Evolutionary conservation across 2,329 filamentous ascomycete genomes (phyloP).

Genomic region (Phialophora expanda): DNA sequence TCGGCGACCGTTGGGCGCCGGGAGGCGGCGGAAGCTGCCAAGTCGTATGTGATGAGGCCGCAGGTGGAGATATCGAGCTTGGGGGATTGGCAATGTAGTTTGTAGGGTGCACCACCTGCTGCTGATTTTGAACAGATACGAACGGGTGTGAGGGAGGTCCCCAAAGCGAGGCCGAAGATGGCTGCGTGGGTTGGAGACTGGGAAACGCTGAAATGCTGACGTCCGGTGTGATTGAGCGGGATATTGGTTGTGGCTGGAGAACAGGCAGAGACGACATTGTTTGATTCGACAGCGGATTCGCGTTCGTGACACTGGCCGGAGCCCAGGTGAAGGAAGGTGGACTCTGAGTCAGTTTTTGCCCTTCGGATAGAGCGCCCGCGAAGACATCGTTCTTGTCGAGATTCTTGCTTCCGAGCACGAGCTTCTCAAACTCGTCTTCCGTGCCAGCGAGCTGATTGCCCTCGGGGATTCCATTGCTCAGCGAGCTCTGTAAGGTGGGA

Average conservation of each 20-base stretch:
- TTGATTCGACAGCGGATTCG: constrained; percentile 36
- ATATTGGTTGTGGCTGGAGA: constrained; percentile 39
- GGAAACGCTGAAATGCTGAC: constrained; percentile 55
- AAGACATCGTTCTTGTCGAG: constrained; percentile 45
- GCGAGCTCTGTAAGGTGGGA: constrained; percentile 40
- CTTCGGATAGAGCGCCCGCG: constrained; percentile 42
- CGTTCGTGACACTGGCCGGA: constrained; percentile 39
- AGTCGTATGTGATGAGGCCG: constrained; percentile 22
- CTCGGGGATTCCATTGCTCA: constrained; percentile 38
- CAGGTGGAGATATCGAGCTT: constrained; percentile 26
- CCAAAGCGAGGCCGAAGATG: constrained; percentile 44
- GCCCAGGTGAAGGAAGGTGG: constrained; percentile 54
- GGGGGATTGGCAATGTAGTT: constrained; percentile 22
- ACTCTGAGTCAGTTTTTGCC: constrained; percentile 40
- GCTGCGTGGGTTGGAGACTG: constrained; percentile 50
- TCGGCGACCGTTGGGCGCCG: constrained; percentile 13
- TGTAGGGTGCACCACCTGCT: constrained; percentile 30
- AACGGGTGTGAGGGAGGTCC: constrained; percentile 24
- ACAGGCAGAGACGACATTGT: constrained; percentile 36
- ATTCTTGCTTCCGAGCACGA: constrained; percentile 76
- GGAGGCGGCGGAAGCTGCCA: constrained; percentile 35
- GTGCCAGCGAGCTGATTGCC: constrained; percentile 58
- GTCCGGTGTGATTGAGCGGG: constrained; percentile 60
- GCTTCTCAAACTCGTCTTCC: constrained; percentile 80
- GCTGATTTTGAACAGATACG: constrained; percentile 23